Evolutionary conservation across 2,329 filamentous ascomycete species (phyloP), one percentile per base, ranked within the genome.

Genomic region (Fusarium nygamai): DNA sequence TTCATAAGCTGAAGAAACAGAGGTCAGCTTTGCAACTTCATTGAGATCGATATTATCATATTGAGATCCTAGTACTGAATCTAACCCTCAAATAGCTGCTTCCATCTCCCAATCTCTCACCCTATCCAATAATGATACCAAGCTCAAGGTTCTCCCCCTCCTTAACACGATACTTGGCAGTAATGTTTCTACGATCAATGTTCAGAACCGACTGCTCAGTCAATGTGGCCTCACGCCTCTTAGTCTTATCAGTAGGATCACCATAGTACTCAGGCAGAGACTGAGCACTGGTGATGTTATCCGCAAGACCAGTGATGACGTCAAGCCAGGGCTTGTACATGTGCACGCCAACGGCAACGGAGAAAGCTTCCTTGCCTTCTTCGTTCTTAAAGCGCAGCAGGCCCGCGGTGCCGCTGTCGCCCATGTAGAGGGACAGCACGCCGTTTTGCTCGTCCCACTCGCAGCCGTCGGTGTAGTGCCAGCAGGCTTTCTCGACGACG

Each of bases 301-400:
- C 62, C 6, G 22, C 68, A 10, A 76, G 64, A 3, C 71, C 74
- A 3, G 74, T 74, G 8, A 76, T 39, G 16, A 39, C 71, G 33
- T 76, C 74, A 8, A 76, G 46, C 73, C 74, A 76, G 3, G 71
- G 73, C 74, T 76, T 76, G 59, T 74, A 72, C 60, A 74, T 48
- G 50, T 76, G 74, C 1, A 76, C 74, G 0, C 74, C 74, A 7
- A 76, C 4, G 7, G 64, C 73, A 20, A 76, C 46, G 22, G 76
- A 76, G 60, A 76, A 76, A 6, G 64, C 71, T 19, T 76, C 74
- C 24, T 70, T 76, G 54, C 65, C 65, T 11, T 76, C 29, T 44
- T 76, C 74, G 1, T 74, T 74, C 57, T 72, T 76, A 64, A 76
- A 76, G 39, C 74, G 74, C 10, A 76, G 68, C 44, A 76, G 69